Evolutionary conservation across 306 rosid genomes (phyloP), one percentile per base, ranked within the genome.

Genomic region (Abrus precatorius): DNA sequence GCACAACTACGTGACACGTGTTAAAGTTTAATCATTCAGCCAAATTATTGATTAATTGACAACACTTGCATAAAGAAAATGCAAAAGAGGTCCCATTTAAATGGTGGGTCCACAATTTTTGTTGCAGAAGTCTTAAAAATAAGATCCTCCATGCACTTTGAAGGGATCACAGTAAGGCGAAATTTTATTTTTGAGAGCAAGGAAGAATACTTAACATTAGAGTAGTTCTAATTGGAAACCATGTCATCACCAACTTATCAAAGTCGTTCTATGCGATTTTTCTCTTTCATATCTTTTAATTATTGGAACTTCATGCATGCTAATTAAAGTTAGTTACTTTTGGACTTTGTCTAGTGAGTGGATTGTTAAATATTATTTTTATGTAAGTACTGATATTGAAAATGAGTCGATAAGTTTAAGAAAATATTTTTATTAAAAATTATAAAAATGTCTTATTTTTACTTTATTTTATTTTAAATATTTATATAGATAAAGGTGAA

Each of bases 211-310:
- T 10, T 13, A 2, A 38, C 36, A 52, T 67, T 20, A 36, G 20
- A 56, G 47, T 62, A 79, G 61, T 32, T 74, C 48, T 71, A 66
- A 74, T 41, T 67, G 79, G 79, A 62, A 70, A 52, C 33, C 54
- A 14, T 70, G 79, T 83, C 82, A 83, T 77, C 62, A 53, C 72
- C 82, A 70, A 76, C 74, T 30, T 38, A 50, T 33, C 72, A 82
- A 59, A 38, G 28, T 50, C 55, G 10, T 66, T n/a, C 28, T 10
- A 56, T 28, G 3, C 20, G 43, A 56, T 68, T 57, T 55, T 59
- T 75, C 53, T 29, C 33, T 72, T 9, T 43, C 32, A 11, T 72
- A 53, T 52, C 52, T 72, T 62, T 43, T 59, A 54, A 9, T 67
- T 45, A 32, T 68, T n/a, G 56, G 48, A 44, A 79, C 52, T 49